phyloP scores from a whole-genome alignment of 2,329 filamentous ascomycete genomes.

The Penicillium sp. region DNA sequence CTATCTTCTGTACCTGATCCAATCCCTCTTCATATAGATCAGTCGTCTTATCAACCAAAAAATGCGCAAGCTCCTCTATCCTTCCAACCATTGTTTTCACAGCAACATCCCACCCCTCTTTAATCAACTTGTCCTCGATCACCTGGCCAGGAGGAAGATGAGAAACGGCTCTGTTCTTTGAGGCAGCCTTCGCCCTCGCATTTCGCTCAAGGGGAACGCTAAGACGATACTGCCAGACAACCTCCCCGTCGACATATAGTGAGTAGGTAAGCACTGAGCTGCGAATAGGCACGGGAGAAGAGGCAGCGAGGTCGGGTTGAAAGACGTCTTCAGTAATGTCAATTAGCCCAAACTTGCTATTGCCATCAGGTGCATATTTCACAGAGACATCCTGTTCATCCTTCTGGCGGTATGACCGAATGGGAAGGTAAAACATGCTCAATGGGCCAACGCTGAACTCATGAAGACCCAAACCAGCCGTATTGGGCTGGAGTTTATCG shows the following conservation, averaged over 20 bases:
- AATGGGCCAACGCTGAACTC: constrained; percentile 92
- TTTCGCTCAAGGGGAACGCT: constrained; percentile 37
- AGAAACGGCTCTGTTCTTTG: constrained; percentile 5
- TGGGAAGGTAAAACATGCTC: constrained; percentile 90
- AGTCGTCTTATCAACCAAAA: constrained; percentile 8
- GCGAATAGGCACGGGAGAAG: constrained; percentile 18
- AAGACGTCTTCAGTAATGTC: constrained; percentile 72
- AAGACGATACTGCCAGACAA: constrained; percentile 68
- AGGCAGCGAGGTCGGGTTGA: constrained; percentile 17
- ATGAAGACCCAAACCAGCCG: constrained; percentile 59
- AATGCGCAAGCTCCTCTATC: constrained; percentile 22
- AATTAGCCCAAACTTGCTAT: constrained; percentile 84
- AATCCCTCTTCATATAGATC: constrained; percentile 21
- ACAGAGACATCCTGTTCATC: constrained; percentile 82
- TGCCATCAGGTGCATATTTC: constrained; percentile 81
- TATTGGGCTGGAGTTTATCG: constrained; percentile 25
- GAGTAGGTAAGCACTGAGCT: constrained; percentile 75
- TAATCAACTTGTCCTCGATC: constrained; percentile 33
- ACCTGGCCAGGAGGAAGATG: constrained; percentile 37
- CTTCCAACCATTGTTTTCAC: constrained; percentile 25
- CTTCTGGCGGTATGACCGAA: constrained; percentile 79
- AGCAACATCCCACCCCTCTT: constrained; percentile 25
- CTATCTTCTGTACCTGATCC: constrained; percentile 19
- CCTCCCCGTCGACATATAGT: constrained; percentile 78
- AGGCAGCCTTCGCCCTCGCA: background rate